These are phyloP conservation scores for Harringtonia aguacate DNA, from an alignment of 2,329 filamentous ascomycete species.

Conservation along the genomic window DNA sequence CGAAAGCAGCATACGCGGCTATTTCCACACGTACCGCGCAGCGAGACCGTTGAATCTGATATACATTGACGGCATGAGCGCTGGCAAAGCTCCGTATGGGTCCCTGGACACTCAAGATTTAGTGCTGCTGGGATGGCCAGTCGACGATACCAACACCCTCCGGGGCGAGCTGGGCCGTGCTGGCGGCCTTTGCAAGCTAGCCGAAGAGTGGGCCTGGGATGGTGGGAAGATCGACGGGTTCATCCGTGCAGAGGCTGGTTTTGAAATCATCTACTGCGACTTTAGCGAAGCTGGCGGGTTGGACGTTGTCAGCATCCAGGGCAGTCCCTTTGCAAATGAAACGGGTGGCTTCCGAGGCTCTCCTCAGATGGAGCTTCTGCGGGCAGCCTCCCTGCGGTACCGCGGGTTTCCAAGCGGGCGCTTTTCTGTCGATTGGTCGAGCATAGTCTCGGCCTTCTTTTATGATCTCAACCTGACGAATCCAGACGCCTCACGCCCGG, in stretches of 20 bases:
- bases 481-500: slow-evolving; percentile 17
- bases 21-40: slow-evolving; percentile 56
- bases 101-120: slow-evolving; percentile 59
- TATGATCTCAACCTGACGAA: slow-evolving; percentile 40
- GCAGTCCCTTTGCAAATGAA: slow-evolving; percentile 8
- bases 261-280: slow-evolving; percentile 59
- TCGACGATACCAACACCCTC: neutral
- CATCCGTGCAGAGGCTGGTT: slow-evolving; percentile 58
- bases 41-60: slow-evolving; percentile 47
- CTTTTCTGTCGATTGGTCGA: slow-evolving; percentile 34
- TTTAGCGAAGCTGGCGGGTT: slow-evolving; percentile 34
- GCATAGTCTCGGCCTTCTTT: slow-evolving; percentile 40
- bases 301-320: slow-evolving; percentile 20
- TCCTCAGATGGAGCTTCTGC: slow-evolving; percentile 21
- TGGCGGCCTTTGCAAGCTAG: slow-evolving; percentile 40
- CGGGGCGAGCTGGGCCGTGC: neutral
- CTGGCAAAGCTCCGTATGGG: slow-evolving; percentile 53
- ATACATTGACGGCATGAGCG: slow-evolving; percentile 61
- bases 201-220: slow-evolving; percentile 31
- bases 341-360: slow-evolving; percentile 11
- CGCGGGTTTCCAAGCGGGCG: slow-evolving; percentile 31
- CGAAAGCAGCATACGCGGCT: slow-evolving; percentile 30
- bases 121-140: slow-evolving; percentile 29
- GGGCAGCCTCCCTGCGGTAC: slow-evolving; percentile 33
- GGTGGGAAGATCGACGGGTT: slow-evolving; percentile 44